A percentile compares a stretch with the other conserved stretches of the same genome.
phyloP scores from a whole-genome alignment of 805 yeast genomes.

The Helenozyma rhizophorensis region DNA sequence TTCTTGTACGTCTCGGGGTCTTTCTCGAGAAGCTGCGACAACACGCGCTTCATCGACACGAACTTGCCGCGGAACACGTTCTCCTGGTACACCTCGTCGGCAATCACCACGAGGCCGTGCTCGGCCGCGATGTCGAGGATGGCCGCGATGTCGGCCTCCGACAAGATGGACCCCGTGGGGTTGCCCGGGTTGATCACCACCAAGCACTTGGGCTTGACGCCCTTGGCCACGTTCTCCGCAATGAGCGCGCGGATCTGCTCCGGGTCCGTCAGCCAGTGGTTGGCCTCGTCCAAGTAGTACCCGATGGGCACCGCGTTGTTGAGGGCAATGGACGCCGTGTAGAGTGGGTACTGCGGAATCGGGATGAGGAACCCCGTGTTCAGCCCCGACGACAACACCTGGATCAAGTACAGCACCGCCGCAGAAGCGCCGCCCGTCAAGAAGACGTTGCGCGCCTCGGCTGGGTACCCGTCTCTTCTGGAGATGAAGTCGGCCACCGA shows the following conservation, averaged over 20 bases:
- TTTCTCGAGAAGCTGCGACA: conserved; percentile 54
- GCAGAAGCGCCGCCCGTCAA: conserved; percentile 94
- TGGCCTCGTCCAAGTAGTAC: conserved; percentile 75
- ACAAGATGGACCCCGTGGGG: conserved; percentile 89
- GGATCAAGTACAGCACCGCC: conserved; percentile 78
- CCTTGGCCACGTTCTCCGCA: conserved; percentile 42
- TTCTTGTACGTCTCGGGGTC: conserved; percentile 55
- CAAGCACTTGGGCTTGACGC: conserved; percentile 66
- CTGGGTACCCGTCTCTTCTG: conserved; percentile 64
- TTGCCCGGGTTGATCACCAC: conserved; percentile 98
- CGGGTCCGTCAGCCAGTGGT: conserved; percentile 82
- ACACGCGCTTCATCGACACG: conserved; percentile 76
- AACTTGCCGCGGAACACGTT: conserved; percentile 82
- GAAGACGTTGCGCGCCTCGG: conserved; percentile 70
- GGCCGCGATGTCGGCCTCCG: conserved; percentile 60
- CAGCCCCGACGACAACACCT: conserved; percentile 62
- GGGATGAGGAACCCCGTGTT: conserved; percentile 84
- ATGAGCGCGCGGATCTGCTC: conserved; percentile 55
- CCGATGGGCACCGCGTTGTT: conserved; percentile 81
- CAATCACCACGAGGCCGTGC: conserved; percentile 79
- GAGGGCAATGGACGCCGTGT: conserved; percentile 90
- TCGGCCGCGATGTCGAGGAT: conserved; percentile 79
- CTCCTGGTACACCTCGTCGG: conserved; percentile 98
- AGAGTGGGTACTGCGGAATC: conserved; percentile 96
- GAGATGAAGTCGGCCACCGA: conserved; percentile 79